These are phyloP conservation scores for Pilaira anomala DNA, from an alignment of 192 early-diverging fungal genomes.

Conservation along the genomic window DNA sequence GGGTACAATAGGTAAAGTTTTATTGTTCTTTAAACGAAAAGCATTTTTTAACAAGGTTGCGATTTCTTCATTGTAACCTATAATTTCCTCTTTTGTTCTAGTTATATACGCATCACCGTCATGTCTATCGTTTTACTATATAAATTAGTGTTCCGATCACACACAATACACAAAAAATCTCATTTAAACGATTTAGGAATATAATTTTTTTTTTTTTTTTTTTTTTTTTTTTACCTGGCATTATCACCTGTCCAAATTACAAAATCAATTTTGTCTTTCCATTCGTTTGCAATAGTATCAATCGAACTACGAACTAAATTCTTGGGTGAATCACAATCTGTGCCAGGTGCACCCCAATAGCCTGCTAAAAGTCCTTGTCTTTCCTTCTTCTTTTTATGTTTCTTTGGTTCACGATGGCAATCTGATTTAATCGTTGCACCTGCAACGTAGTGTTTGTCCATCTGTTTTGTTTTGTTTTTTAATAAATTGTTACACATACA, in stretches of 20 bases:
- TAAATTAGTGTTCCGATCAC: not conserved
- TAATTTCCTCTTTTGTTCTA: conserved; percentile 59
- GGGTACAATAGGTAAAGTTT: conserved; percentile 46
- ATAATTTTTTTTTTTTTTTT: not conserved
- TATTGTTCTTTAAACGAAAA: conserved; percentile 41
- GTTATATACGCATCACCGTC: conserved; percentile 65
- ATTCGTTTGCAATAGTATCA: conserved; percentile 51
- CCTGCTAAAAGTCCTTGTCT: conserved; percentile 39
- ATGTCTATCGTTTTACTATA: conserved; percentile 46
- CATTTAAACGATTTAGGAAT: not conserved
- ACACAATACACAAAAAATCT: no score
- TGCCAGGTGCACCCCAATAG: conserved; percentile 52
- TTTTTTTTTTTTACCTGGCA: conserved; percentile 45
- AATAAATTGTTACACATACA: not conserved
- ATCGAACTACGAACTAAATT: conserved; percentile 57
- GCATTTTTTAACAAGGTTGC: conserved; percentile 41
- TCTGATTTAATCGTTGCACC: conserved; percentile 59
- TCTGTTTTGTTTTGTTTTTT: conserved; percentile 13
- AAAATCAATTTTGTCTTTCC: conserved; percentile 62
- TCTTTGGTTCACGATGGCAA: conserved; percentile 49
- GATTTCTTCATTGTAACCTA: conserved; percentile 51
- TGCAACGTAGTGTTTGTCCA: conserved; percentile 54
- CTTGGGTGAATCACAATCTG: conserved; percentile 64
- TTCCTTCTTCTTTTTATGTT: conserved; percentile 23
- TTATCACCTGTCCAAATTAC: conserved; percentile 78